Conservation (phyloP, 331 rosid species). For the Acacia concinna region DNA sequence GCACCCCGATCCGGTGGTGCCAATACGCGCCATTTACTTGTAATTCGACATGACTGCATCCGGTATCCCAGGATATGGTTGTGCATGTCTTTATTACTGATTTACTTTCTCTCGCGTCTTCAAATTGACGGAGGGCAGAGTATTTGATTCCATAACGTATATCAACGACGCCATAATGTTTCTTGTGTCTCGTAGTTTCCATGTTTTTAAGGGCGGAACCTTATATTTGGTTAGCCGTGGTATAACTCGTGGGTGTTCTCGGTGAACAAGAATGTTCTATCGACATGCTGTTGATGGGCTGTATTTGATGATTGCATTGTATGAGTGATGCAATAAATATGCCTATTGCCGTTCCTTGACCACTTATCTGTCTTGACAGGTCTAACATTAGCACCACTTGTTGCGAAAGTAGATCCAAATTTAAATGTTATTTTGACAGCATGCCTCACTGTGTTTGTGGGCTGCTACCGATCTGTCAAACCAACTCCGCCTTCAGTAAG, state of each 20-base stretch:
- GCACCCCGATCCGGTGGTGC: neutral
- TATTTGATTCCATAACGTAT: neutral
- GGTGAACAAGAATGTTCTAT: neutral
- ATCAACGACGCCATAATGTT: neutral
- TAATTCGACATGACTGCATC: neutral
- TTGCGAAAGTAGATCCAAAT: slow-evolving; percentile 87
- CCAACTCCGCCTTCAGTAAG: slow-evolving; percentile 95
- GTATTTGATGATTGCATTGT: neutral
- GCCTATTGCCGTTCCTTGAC: slow-evolving; percentile 9
- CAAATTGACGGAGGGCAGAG: neutral
- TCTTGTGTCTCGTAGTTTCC: neutral
- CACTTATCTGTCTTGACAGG: slow-evolving; percentile 51
- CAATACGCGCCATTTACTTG: neutral
- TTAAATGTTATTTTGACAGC: slow-evolving; percentile 89
- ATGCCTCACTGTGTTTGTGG: slow-evolving; percentile 84
- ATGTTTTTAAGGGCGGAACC: neutral
- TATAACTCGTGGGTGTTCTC: neutral
- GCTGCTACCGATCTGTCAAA: slow-evolving; percentile 95
- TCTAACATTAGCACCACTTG: slow-evolving; percentile 89
- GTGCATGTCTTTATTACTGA: neutral
- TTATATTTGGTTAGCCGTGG: neutral
- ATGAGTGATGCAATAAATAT: neutral
- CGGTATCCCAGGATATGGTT: neutral
- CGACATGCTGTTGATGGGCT: neutral
- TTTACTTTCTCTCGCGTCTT: neutral